phyloP scores from a whole-genome alignment of 352 stramenopile species.

The Globisporangium parvum region DNA sequence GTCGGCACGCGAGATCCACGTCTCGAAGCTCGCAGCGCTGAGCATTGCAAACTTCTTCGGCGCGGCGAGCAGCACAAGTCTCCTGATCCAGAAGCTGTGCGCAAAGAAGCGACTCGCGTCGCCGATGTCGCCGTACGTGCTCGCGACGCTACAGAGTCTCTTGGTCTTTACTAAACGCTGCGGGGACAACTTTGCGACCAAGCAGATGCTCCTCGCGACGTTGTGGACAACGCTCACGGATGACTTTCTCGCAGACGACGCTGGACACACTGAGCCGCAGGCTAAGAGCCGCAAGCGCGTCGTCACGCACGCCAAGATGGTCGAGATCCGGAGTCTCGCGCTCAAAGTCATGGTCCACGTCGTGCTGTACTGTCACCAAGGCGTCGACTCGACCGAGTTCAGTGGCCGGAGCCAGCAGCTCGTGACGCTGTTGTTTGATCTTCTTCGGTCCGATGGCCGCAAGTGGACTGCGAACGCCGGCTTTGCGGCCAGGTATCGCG shows the following conservation, averaged over 20 bases:
- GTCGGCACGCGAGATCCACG: conserved; percentile 24
- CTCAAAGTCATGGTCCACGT: conserved; percentile 62
- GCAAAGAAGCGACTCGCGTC: conserved; percentile 37
- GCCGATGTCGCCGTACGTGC: conserved; percentile 11
- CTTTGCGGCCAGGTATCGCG: conserved; percentile 41
- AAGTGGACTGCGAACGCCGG: conserved; percentile 30
- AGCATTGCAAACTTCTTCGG: conserved; percentile 44
- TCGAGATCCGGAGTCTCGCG: conserved; percentile 49
- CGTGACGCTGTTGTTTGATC: conserved; percentile 43
- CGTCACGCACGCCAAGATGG: conserved; percentile 23
- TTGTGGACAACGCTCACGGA: conserved; percentile 47
- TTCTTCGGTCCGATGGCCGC: conserved; percentile 57
- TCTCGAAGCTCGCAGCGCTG: conserved; percentile 49
- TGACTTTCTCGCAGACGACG: conserved; percentile 27
- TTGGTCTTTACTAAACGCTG: conserved; percentile 60
- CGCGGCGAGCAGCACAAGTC: conserved; percentile 22
- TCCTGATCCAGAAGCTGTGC: conserved; percentile 44
- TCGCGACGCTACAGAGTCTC: conserved; percentile 52
- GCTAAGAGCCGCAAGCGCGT: conserved; percentile 11
- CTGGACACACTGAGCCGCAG: background rate
- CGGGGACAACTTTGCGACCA: conserved; percentile 17
- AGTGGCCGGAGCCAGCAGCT: conserved; percentile 27
- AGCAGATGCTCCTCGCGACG: conserved; percentile 20
- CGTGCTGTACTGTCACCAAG: conserved; percentile 32
- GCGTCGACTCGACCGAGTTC: conserved; percentile 12